Percentiles rank a stretch among this genome's conserved stretches.
Evolutionary conservation across 352 stramenopile species (phyloP).

Genomic region (Phytophthora brassicae): DNA sequence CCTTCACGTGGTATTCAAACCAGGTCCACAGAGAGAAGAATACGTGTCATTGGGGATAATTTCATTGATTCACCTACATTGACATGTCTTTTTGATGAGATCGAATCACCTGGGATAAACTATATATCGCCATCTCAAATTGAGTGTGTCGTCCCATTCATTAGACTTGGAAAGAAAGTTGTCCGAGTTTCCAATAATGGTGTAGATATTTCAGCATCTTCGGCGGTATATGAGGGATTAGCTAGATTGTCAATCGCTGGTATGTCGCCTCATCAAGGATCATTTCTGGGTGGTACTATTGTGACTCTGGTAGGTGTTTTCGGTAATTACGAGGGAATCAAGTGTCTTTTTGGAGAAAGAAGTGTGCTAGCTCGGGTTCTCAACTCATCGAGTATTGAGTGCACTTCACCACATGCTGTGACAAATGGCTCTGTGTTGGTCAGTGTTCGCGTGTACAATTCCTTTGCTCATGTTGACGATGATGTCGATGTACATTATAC

Average conservation of each 20-base stretch:
- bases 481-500: conserved; percentile 17
- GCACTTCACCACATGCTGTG: conserved; percentile 26
- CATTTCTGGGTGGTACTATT: conserved; percentile 39
- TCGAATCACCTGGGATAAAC: conserved; percentile 20
- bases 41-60: conserved; percentile 44
- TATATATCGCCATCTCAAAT: conserved; percentile 52
- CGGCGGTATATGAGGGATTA: conserved; percentile 31
- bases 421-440: conserved; percentile 21
- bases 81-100: conserved; percentile 46
- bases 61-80: conserved; percentile 53
- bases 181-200: conserved; percentile 66
- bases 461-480: conserved; percentile 27
- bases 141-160: conserved; percentile 60
- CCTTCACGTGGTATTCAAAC: conserved; percentile 32
- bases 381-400: conserved; percentile 39
- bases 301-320: conserved; percentile 47
- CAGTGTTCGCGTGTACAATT: conserved; percentile 28
- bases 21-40: conserved; percentile 10
- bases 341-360: conserved; percentile 48
- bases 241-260: conserved; percentile 38
- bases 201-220: conserved; percentile 39
- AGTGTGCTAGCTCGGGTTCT: conserved; percentile 17
- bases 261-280: conserved; percentile 34
- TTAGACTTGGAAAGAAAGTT: conserved; percentile 35
- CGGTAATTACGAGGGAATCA: conserved; percentile 23